Evolutionary conservation across 495 filamentous ascomycete genomes (phyloP), one percentile per base, ranked within the genome.

Genomic region (Copromyces sp.): DNA sequence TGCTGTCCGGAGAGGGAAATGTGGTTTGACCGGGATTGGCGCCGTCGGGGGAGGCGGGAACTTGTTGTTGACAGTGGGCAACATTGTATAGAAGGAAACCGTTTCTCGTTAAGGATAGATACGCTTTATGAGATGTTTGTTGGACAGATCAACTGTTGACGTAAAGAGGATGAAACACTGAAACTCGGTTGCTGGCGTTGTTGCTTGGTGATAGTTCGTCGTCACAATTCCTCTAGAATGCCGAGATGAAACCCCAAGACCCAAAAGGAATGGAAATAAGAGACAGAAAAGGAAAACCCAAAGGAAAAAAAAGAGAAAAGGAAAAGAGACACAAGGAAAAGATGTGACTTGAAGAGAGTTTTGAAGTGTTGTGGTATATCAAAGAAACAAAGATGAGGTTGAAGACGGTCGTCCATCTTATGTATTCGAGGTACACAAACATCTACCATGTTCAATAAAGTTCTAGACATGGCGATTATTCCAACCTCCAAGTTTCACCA

Each of bases 111-210:
- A 65, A 14, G 40, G 69, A 47, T 69, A 65, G 42, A 47, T 47
- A 32, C 14, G 71, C 38, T 44, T 69, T 8, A 16, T 12, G 11
- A 41, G 20, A 68, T 20, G 53, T 9, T 45, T 68, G 70, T 24
- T 65, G 65, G 65, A 71, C 74, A 79, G 76, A 73, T 79, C 78
- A 78, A 80, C 77, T 84, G 81, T 74, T 68, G 72, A 39, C 59
- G 12, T 75, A 71, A 69, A 73, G 39, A 32, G 68, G 69, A 35
- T 39, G 35, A 24, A 53, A 53, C 4, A 24, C 20, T 1, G 45
- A 53, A 24, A 16, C 7, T 61, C 53, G 53, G 53, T 61, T 61
- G 5, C 12, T 61, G 24, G 53, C 29, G 53, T 61, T 35, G 29
- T 16, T 61, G 5, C 53, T 2, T 68, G 69, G 37, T 44, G 73